These are phyloP conservation scores for Botrytis hyacinthi DNA, from an alignment of 2,329 filamentous ascomycete genomes.

Conservation along the genomic window DNA sequence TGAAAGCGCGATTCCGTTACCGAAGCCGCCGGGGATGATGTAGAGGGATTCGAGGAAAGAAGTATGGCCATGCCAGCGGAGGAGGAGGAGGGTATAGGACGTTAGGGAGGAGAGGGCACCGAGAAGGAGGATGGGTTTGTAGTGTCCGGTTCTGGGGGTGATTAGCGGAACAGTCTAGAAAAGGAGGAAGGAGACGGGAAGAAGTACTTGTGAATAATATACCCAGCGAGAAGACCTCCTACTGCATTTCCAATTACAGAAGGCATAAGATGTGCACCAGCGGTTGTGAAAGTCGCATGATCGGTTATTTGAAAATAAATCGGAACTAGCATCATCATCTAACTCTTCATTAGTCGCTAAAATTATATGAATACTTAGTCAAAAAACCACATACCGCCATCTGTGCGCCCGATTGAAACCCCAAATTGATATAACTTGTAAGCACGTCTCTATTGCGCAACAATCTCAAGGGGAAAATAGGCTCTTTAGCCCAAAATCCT, in stretches of 20 bases:
- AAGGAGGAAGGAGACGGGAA: neutral
- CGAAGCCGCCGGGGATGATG: slow-evolving; percentile 56
- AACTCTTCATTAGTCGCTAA: neutral
- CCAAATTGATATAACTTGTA: slow-evolving; percentile 51
- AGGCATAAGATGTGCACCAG: slow-evolving; percentile 61
- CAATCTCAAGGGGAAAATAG: slow-evolving; percentile 57
- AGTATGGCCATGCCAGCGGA: slow-evolving; percentile 60
- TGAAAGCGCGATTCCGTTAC: slow-evolving; percentile 47
- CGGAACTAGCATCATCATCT: slow-evolving; percentile 63
- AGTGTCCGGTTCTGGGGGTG: slow-evolving; percentile 53
- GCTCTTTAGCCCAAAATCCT: slow-evolving; percentile 48
- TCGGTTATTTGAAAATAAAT: slow-evolving; percentile 68
- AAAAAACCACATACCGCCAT: slow-evolving; percentile 44
- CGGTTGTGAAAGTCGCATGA: slow-evolving; percentile 54
- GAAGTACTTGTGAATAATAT: slow-evolving; percentile 35
- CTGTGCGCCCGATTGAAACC: slow-evolving; percentile 56
- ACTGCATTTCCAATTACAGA: slow-evolving; percentile 65
- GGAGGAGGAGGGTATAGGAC: slow-evolving; percentile 51
- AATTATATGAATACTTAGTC: neutral
- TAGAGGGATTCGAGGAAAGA: slow-evolving; percentile 56
- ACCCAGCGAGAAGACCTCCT: slow-evolving; percentile 59
- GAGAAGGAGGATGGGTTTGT: slow-evolving; percentile 54
- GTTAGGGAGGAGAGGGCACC: slow-evolving; percentile 50
- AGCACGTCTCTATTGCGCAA: slow-evolving; percentile 52
- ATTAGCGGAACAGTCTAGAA: too few relatives aligned